A percentile compares a stretch with the other conserved stretches of the same genome.
Conservation (phyloP, 495 filamentous ascomycete species). For the Lophiotrema nucula region DNA sequence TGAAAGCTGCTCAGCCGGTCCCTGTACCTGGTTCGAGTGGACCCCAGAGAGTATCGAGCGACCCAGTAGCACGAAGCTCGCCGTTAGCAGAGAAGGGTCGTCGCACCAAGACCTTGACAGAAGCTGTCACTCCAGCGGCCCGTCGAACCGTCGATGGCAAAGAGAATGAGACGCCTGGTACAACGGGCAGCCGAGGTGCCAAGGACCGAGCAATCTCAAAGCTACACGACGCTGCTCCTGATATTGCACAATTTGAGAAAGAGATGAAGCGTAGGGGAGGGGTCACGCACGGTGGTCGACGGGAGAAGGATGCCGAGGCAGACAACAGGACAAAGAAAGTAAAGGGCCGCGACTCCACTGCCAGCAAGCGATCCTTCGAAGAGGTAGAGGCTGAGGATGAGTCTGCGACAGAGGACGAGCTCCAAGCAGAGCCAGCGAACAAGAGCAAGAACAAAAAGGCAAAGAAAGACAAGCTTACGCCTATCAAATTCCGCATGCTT, state of each 20-base stretch:
- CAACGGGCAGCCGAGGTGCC: constrained; percentile 76
- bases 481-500: constrained; percentile 67
- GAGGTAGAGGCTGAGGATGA: constrained; percentile 58
- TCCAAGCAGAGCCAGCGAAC: constrained; percentile 48
- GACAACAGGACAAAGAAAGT: constrained; percentile 26
- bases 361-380: constrained; percentile 56
- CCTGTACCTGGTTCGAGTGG: constrained; percentile 4
- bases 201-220: constrained; percentile 77
- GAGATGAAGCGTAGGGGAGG: constrained; percentile 87
- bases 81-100: constrained; percentile 24
- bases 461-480: constrained; percentile 40
- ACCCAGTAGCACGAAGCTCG: constrained; percentile 14
- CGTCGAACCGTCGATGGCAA: constrained; percentile 57
- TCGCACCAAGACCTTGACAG: constrained; percentile 11
- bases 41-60: neutral
- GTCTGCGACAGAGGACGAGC: constrained; percentile 44
- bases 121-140: constrained; percentile 49
- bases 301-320: constrained; percentile 46
- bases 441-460: constrained; percentile 63
- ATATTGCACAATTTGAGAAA: constrained; percentile 88
- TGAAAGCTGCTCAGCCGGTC: neutral
- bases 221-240: constrained; percentile 72
- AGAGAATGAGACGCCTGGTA: constrained; percentile 82
- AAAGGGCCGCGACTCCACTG: constrained; percentile 28
- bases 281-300: constrained; percentile 69